Base-by-base conservation (phyloP, 306 rosid genomes). In the Vachellia pachyceras region DNA sequence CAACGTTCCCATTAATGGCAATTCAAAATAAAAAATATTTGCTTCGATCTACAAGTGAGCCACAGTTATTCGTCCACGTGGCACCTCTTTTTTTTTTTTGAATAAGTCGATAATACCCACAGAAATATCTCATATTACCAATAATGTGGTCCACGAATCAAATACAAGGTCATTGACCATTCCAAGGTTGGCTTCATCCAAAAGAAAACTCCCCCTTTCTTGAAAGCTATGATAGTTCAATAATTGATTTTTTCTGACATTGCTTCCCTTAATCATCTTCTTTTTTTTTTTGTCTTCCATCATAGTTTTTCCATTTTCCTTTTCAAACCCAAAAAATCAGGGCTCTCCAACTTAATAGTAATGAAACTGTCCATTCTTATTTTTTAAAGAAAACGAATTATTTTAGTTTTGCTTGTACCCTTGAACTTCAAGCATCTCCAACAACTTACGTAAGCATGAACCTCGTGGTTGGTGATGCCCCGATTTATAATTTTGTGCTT, bases 91-190 rank as follows among this genome's bases (percentile, higher is more conserved):
- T n/a, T n/a, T n/a, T 11, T 5, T 1, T 4, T 4, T 4, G 15
- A 4, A 5, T 1, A 1, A 52, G 7, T 52, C 0, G 3, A 40
- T 45, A 23, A 40, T 10, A 68, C 52, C 73, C 49, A 39, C 17
- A 20, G 7, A 68, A 40, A 7, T 66, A 66, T 39, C 72, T 3
- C 37, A 1, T 7, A 41, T n/a, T n/a, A 29, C 35, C 47, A 22
- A 69, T 44, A 69, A 69, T 22, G 37, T 17, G 55, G 74, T 69
- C 74, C 74, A 12, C 47, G 7, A 10, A 22, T 55, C 33, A n/a
- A 20, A 55, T 47, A 22, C 29, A 22, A 39, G 20, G 1, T 44
- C 29, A 3, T 44, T 69, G 74, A 69, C 74, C 39, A 42, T 10
- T 69, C 74, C 15, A 1, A 42, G 6, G 55, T 13, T 69, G 49